phyloP scores from a whole-genome alignment of 2,329 filamentous ascomycete species.

The Leptodontidium sp. region DNA sequence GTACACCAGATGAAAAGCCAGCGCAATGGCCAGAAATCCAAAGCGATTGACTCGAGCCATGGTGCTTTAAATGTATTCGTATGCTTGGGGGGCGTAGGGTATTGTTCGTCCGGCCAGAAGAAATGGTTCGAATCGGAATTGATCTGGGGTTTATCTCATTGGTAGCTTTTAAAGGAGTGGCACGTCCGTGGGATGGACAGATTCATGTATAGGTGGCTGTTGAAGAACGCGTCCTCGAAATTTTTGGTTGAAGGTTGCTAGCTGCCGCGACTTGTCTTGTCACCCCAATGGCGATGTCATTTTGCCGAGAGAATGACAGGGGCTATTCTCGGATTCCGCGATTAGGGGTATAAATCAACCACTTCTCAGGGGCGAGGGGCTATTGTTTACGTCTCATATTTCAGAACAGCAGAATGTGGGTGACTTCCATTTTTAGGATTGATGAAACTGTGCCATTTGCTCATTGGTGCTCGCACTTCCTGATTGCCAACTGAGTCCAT shows the following conservation, averaged over 20 bases:
- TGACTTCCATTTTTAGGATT: too few relatives aligned
- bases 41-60: constrained; percentile 71
- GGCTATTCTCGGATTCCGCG: constrained; percentile 23
- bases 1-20: constrained; percentile 93
- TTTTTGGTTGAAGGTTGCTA: constrained; percentile 7
- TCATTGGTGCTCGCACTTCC: too few relatives aligned
- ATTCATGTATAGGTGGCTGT: constrained; percentile 30
- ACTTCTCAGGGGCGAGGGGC: neutral
- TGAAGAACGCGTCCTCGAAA: constrained; percentile 31
- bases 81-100: constrained; percentile 8
- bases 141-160: constrained; percentile 2
- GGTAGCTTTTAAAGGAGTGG: constrained; percentile 43
- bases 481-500: too few relatives aligned
- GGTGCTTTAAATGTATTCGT: constrained; percentile 22
- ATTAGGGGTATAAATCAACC: neutral
- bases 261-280: neutral
- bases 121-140: neutral
- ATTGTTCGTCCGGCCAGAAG: neutral
- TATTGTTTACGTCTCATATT: too few relatives aligned
- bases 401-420: too few relatives aligned
- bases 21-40: constrained; percentile 86
- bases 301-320: constrained; percentile 28
- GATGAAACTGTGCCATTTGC: too few relatives aligned
- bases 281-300: constrained; percentile 31
- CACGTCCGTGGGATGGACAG: constrained; percentile 42